These are phyloP conservation scores for Begonia peltatifolia DNA, from an alignment of 306 rosid species.

Conservation along the genomic window DNA sequence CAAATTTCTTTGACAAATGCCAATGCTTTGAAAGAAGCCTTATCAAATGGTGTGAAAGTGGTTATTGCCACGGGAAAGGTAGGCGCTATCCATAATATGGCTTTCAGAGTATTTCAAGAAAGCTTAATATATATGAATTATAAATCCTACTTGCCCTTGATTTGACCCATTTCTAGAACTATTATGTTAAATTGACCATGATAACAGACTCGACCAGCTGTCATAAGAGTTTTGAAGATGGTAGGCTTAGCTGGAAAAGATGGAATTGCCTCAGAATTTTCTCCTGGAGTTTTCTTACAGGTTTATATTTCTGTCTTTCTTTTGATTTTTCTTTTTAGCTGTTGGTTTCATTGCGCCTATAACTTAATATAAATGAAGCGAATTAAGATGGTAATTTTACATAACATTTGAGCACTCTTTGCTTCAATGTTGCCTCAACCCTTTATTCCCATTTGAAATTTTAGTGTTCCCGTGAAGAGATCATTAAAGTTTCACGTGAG, in stretches of 20 bases:
- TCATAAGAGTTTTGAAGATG: conserved; percentile 42
- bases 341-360: too few species aligned
- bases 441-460: too few species aligned
- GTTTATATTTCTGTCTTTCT: conserved; percentile 22
- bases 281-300: conserved; percentile 93
- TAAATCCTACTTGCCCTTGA: neutral
- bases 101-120: neutral
- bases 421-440: too few species aligned
- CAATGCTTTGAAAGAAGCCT: conserved; percentile 66
- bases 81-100: conserved; percentile 12
- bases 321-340: conserved; percentile 3
- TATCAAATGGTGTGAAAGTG: conserved; percentile 75
- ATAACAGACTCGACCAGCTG: conserved; percentile 85
- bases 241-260: conserved; percentile 73
- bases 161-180: neutral
- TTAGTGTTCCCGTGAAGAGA: too few species aligned
- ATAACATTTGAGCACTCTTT: too few species aligned
- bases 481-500: too few species aligned
- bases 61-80: conserved; percentile 98
- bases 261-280: conserved; percentile 70
- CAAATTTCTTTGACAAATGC: conserved; percentile 49
- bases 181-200: conserved; percentile 6
- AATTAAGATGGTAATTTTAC: neutral
- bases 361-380: too few species aligned
- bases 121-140: neutral